These are phyloP conservation scores for Talaromyces sp. DNA, from an alignment of 2,329 filamentous ascomycete species.

Conservation along the genomic window DNA sequence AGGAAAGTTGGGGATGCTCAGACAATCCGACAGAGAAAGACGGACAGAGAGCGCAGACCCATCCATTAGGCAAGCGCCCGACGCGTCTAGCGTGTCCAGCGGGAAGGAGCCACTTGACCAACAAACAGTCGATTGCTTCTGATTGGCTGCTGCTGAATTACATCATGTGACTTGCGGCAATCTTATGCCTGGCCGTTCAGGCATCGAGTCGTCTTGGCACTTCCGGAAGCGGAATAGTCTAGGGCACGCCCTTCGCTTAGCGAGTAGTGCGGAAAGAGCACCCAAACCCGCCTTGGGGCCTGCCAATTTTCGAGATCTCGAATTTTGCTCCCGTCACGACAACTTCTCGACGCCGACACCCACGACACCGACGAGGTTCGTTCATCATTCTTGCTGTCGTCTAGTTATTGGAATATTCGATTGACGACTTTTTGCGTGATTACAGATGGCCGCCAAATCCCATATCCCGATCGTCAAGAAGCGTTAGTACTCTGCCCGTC, in stretches of 20 bases:
- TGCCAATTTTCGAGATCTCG: conserved; percentile 35
- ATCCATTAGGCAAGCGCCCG: conserved; percentile 11
- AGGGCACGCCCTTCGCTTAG: conserved; percentile 31
- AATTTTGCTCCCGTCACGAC: conserved; percentile 44
- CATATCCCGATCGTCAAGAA: conserved; percentile 99
- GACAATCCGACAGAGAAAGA: conserved; percentile 2
- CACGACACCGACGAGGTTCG: conserved; percentile 46
- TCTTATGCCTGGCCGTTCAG: conserved; percentile 1
- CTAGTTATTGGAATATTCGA: background rate
- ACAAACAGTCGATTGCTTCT: background rate
- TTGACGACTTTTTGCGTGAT: conserved; percentile 14
- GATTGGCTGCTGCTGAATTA: background rate
- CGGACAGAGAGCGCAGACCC: background rate
- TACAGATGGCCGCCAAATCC: conserved; percentile 95
- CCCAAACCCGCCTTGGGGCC: conserved; percentile 26
- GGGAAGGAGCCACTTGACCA: conserved; percentile 5
- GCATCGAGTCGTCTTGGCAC: conserved; percentile 1
- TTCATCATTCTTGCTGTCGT: conserved; percentile 12
- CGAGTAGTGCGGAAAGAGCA: conserved; percentile 36
- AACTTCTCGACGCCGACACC: conserved; percentile 45
- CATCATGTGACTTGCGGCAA: background rate
- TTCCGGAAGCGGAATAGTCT: conserved; percentile 17
- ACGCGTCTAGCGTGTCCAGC: conserved; percentile 23
- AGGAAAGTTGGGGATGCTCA: conserved; percentile 4
- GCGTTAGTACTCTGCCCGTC: conserved; percentile 57